Percentiles rank a stretch among this genome's conserved stretches.
Evolutionary conservation across 805 yeast genomes (phyloP).

Genomic region (Pichia phayaonensis): DNA sequence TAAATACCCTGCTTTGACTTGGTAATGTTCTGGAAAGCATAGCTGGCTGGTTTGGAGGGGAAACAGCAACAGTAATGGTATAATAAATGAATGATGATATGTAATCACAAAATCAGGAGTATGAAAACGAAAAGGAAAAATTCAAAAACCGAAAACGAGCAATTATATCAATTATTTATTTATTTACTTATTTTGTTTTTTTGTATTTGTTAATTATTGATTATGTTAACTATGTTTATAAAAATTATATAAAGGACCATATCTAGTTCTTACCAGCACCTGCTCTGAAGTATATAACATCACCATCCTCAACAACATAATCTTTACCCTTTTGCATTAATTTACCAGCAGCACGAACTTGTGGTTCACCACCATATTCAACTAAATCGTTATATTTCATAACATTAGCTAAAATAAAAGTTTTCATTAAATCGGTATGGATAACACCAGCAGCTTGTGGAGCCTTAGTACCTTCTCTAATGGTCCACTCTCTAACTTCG

Average conservation of each 20-base stretch:
- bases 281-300: slow-evolving; percentile 66
- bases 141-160: neutral
- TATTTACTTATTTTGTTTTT: neutral
- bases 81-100: neutral
- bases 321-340: slow-evolving; percentile 66
- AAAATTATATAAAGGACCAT: neutral
- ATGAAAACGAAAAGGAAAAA: neutral
- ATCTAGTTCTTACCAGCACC: slow-evolving; percentile 48
- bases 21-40: neutral
- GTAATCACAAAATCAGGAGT: neutral
- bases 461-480: slow-evolving; percentile 66
- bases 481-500: slow-evolving; percentile 87
- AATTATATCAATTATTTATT: too few species aligned
- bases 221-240: neutral
- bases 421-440: slow-evolving; percentile 75
- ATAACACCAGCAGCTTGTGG: slow-evolving; percentile 89
- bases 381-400: slow-evolving; percentile 56
- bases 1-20: neutral
- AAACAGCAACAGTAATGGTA: too few species aligned
- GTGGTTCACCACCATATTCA: slow-evolving; percentile 43
- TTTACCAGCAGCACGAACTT: slow-evolving; percentile 50
- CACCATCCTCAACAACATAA: slow-evolving; percentile 79
- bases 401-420: slow-evolving; percentile 74
- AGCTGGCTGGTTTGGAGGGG: neutral
- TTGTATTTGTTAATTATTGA: neutral